A percentile compares a stretch with the other conserved stretches of the same genome.
phyloP scores from a whole-genome alignment of 23 red algal genomes.

The Porphyridium purpureum region DNA sequence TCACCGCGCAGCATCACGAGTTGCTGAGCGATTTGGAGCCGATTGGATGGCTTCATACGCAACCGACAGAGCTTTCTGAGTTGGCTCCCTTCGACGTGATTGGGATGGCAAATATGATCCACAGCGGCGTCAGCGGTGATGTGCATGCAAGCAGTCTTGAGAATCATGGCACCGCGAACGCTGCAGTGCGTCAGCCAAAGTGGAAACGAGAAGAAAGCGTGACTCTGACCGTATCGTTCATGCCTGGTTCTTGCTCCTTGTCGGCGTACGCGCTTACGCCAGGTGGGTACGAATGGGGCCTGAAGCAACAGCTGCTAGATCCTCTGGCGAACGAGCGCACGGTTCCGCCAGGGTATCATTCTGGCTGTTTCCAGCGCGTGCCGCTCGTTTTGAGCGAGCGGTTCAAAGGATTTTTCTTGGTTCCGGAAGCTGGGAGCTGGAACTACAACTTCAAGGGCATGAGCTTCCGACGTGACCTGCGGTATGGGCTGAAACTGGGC shows the following conservation, averaged over 20 bases:
- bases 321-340: conserved; percentile 33
- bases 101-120: conserved; percentile 42
- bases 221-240: conserved; percentile 73
- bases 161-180: too few species aligned
- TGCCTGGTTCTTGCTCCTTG: conserved; percentile 67
- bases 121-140: not conserved
- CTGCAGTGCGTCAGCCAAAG: conserved; percentile 11
- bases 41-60: conserved; percentile 8
- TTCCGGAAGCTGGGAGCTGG: conserved; percentile 58
- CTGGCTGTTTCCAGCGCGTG: conserved; percentile 58
- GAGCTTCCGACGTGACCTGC: conserved; percentile 21
- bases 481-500: conserved; percentile 35
- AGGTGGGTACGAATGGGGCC: conserved; percentile 68
- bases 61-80: conserved; percentile 30
- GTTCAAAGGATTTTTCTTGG: conserved; percentile 66
- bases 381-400: conserved; percentile 61
- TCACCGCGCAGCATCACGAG: conserved; percentile 23
- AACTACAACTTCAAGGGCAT: conserved; percentile 79
- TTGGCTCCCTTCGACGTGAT: conserved; percentile 4
- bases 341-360: conserved; percentile 46
- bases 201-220: conserved; percentile 19
- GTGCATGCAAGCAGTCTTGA: too few species aligned
- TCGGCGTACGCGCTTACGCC: conserved; percentile 39
- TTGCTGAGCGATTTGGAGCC: conserved; percentile 43
- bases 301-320: conserved; percentile 8